Evolutionary conservation across 2,329 filamentous ascomycete genomes (phyloP).

Genomic region (Dothideomycetes sp.): DNA sequence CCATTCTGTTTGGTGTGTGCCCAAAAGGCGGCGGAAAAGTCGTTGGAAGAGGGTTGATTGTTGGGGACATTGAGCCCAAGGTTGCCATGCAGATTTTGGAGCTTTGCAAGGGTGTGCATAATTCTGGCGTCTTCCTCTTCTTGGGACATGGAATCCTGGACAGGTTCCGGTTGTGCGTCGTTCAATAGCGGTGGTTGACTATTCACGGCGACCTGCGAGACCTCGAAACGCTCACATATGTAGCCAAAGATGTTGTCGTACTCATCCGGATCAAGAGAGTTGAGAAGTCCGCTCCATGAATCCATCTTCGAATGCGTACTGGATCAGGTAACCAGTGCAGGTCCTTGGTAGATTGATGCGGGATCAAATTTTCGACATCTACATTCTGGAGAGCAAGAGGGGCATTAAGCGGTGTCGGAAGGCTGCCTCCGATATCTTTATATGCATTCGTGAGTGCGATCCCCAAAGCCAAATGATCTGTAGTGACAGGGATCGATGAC

Average conservation of each 20-base stretch:
- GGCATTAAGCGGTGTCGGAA: too few relatives aligned
- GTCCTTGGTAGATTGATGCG: slow-evolving; percentile 23
- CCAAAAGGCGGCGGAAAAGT: slow-evolving; percentile 68
- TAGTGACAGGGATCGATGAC: slow-evolving; percentile 5
- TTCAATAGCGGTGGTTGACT: slow-evolving; percentile 42
- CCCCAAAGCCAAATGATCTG: neutral
- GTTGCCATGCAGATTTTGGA: slow-evolving; percentile 62
- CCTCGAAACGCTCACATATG: slow-evolving; percentile 34
- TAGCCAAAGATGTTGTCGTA: slow-evolving; percentile 32
- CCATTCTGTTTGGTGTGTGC: slow-evolving; percentile 64
- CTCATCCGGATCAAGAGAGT: slow-evolving; percentile 21
- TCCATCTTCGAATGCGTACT: slow-evolving; percentile 34
- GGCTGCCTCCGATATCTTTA: too few relatives aligned
- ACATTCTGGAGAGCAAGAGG: too few relatives aligned
- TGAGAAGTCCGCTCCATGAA: slow-evolving; percentile 28
- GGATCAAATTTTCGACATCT: slow-evolving; percentile 2
- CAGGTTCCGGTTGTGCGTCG: neutral
- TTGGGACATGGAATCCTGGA: slow-evolving; percentile 1
- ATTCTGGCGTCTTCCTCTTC: slow-evolving; percentile 46
- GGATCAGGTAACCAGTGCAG: slow-evolving; percentile 50
- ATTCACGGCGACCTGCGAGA: slow-evolving; percentile 51
- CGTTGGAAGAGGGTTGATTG: slow-evolving; percentile 28
- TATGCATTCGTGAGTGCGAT: neutral
- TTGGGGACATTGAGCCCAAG: slow-evolving; percentile 50
- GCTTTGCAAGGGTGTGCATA: slow-evolving; percentile 61